Evolutionary conservation across 2,329 filamentous ascomycete genomes (phyloP).

Genomic region (Aspergillus sclerotialis): DNA sequence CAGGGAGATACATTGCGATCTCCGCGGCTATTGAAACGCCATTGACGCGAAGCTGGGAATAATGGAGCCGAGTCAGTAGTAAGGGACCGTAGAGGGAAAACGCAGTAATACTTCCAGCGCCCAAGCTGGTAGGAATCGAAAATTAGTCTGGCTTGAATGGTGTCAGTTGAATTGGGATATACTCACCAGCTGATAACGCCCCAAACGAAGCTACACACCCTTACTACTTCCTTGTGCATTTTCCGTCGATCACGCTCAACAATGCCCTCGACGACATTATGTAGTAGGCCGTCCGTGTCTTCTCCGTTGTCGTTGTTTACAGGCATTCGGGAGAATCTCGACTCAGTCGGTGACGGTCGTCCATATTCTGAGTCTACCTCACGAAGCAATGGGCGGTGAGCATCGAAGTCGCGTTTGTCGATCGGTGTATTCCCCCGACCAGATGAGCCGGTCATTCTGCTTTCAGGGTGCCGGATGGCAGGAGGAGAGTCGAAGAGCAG

Average conservation of each 20-base stretch:
- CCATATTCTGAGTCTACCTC: conserved; percentile 14
- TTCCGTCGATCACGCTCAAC: conserved; percentile 49
- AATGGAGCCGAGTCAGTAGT: conserved; percentile 78
- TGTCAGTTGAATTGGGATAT: conserved; percentile 1
- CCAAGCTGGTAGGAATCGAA: no score
- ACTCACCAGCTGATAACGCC: conserved; percentile 52
- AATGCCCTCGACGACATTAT: conserved; percentile 55
- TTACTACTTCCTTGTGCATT: conserved; percentile 46
- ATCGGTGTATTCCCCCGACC: conserved; percentile 19
- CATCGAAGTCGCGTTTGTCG: conserved; percentile 43
- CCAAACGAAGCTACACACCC: conserved; percentile 53
- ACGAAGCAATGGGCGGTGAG: conserved; percentile 29
- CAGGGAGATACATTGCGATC: conserved; percentile 84
- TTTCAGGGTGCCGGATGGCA: conserved; percentile 4
- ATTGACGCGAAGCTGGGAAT: conserved; percentile 89
- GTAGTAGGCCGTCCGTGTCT: conserved; percentile 44
- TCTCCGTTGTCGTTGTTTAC: conserved; percentile 11
- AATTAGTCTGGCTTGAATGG: no score
- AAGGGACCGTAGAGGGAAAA: conserved; percentile 92
- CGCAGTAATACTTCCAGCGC: conserved; percentile 83
- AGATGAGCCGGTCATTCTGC: conserved; percentile 21
- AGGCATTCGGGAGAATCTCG: conserved; percentile 17
- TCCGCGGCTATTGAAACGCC: conserved; percentile 80
- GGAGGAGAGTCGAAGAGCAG: conserved; percentile 8
- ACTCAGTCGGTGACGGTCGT: conserved; percentile 21